Conservation (phyloP, 164 flowering plant species). For the Nymphaea colorata region DNA sequence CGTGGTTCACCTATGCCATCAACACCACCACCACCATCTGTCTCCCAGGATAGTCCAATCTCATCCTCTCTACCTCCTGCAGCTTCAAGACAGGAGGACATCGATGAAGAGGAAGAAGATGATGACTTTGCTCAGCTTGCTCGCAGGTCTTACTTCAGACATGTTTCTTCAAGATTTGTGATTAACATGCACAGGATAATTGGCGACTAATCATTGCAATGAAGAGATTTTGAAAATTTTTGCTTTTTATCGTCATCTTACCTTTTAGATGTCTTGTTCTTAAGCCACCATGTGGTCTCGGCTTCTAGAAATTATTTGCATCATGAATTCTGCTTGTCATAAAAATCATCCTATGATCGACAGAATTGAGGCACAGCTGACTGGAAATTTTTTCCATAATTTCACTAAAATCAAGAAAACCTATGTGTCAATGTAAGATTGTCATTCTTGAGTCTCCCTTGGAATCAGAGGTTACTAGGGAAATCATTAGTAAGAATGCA, state of each 20-base stretch:
- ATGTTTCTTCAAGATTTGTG: not conserved
- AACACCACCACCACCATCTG: constrained; percentile 13
- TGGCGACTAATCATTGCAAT: not conserved
- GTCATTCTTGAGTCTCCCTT: too few relatives aligned
- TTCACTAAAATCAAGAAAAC: too few relatives aligned
- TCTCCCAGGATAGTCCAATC: constrained; percentile 20
- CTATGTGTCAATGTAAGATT: too few relatives aligned
- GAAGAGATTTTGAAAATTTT: not conserved
- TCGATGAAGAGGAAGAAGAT: constrained; percentile 72
- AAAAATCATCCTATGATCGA: too few relatives aligned
- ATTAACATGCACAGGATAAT: not conserved
- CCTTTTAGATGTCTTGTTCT: not conserved
- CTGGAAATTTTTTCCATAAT: too few relatives aligned
- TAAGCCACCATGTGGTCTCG: not conserved
- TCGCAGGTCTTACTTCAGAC: constrained; percentile 42
- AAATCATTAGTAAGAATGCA: not conserved
- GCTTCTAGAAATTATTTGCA: not conserved
- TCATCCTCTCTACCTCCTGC: constrained; percentile 6
- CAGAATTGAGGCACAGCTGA: too few relatives aligned
- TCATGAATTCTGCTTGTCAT: not conserved
- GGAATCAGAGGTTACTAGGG: too few relatives aligned
- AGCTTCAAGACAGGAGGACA: constrained; percentile 26
- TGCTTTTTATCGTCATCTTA: too few relatives aligned
- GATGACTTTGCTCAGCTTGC: constrained; percentile 87
- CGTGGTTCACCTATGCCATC: constrained; percentile 57